phyloP scores from a whole-genome alignment of 1,284 basidiomycete genomes.

The Ganoderma lucidum region DNA sequence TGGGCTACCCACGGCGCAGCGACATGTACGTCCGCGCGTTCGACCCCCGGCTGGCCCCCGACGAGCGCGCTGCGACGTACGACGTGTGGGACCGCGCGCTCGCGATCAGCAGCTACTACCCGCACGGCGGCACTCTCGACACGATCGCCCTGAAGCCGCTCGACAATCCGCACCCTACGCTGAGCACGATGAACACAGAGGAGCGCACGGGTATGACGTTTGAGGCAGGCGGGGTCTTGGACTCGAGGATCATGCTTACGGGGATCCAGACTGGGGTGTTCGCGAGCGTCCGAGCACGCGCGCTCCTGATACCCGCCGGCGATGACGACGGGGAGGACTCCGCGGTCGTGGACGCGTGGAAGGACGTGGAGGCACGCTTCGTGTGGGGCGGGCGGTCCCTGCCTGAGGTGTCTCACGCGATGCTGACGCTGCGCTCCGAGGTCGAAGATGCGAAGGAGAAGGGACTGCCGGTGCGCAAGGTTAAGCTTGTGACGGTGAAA shows the following conservation, averaged over 20 bases:
- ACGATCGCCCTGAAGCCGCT: constrained; percentile 18
- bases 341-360: constrained; percentile 12
- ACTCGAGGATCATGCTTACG: constrained; percentile 14
- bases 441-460: constrained; percentile 11
- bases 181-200: constrained; percentile 25
- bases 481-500: constrained; percentile 14
- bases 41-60: not conserved
- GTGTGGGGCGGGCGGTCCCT: constrained; percentile 24
- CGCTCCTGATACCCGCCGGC: not conserved
- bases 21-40: constrained; percentile 4
- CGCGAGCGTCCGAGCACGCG: not conserved
- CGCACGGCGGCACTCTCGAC: constrained; percentile 31
- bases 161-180: constrained; percentile 21
- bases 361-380: constrained; percentile 24
- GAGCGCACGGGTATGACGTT: constrained; percentile 18
- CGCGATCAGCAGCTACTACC: constrained; percentile 27
- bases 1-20: not conserved
- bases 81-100: constrained; percentile 9
- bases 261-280: constrained; percentile 8
- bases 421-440: constrained; percentile 13
- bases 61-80: not conserved
- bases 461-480: constrained; percentile 15
- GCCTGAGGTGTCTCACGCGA: constrained; percentile 21
- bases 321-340: not conserved
- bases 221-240: constrained; percentile 16